Evolutionary conservation across 352 stramenopile species (phyloP), one percentile per base, ranked within the genome.

Genomic region (Globisporangium mamillatum): DNA sequence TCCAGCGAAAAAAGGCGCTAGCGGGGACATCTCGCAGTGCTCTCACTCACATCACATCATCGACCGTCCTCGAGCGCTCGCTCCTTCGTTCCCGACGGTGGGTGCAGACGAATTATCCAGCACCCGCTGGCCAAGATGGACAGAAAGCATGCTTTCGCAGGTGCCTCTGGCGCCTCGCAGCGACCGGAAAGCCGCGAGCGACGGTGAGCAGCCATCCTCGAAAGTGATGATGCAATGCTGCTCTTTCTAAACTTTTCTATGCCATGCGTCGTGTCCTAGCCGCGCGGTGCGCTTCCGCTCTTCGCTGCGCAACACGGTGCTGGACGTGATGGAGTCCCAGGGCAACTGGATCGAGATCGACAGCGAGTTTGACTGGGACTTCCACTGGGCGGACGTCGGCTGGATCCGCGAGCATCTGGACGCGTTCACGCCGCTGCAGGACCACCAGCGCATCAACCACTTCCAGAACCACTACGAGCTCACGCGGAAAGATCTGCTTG

Each of bases 391-490:
- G 1, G 89, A 96, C 64, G 74, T 93, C 4, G 81, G 83, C 16
- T 97, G 90, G 91, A 70, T 97, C 18, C 85, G 88, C 12, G 86
- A 95, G 66, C 76, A 90, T 68, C 72, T 91, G 62, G 81, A 91
- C 63, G 76, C 76, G 58, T 86, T 84, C 61, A 88, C 76, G 50
- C 81, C 83, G 46, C 68, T 89, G 66, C 75, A 88, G 60, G 82
- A 90, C 62, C 78, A 89, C 50, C 82, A 82, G 79, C 75, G 86
- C 12, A 77, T 98, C 29, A 98, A 97, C 78, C 93, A 98, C 68
- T 98, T 97, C 74, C 88, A 92, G 59, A 98, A 98, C 74, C 90
- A 97, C 72, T 97, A 97, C 64, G 93, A 98, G 71, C 85, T 98
- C 64, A 97, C 89, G 27, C 76, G 92, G 20, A 98, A 98, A 65